Evolutionary conservation across 1,139 yeast species (phyloP).

Genomic region (Pichia sp.): DNA sequence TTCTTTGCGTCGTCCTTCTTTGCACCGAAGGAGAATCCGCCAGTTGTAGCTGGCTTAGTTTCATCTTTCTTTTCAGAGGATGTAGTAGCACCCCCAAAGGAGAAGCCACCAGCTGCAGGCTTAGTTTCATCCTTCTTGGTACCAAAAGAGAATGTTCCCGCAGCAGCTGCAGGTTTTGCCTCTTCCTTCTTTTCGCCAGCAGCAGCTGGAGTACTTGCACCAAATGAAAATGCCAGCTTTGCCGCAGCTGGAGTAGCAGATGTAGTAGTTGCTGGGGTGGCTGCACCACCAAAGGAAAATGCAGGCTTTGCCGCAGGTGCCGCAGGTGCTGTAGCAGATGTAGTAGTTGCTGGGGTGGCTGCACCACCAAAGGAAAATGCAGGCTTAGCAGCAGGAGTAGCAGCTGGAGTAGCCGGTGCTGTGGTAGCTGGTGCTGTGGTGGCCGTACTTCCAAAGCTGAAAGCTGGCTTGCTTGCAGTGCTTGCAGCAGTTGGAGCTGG

Average conservation of each 20-base stretch:
- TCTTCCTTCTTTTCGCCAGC: conserved; percentile 9
- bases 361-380: conserved; percentile 24
- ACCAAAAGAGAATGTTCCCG: conserved; percentile 25
- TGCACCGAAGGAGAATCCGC: conserved; percentile 1
- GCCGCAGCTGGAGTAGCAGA: conserved; percentile 9
- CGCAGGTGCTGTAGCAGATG: conserved; percentile 1
- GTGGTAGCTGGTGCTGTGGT: neutral
- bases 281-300: neutral
- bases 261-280: too few relatives aligned
- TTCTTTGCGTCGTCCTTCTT: neutral
- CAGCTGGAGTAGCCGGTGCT: conserved; percentile 1
- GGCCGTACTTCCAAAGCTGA: neutral
- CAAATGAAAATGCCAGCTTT: conserved; percentile 26
- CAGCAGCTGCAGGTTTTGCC: conserved; percentile 15
- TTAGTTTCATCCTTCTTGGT: conserved; percentile 5
- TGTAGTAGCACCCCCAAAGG: conserved; percentile 25
- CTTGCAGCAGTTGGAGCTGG: conserved; percentile 1
- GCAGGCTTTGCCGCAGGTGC: conserved; percentile 17
- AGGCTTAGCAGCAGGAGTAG: conserved; percentile 17
- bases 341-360: neutral
- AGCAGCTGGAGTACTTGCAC: conserved; percentile 8
- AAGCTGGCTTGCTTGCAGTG: neutral
- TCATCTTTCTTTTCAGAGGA: conserved; percentile 17
- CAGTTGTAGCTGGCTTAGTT: conserved; percentile 1
- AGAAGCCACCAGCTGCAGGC: conserved; percentile 17